Evolutionary conservation across 257 asterid genomes (phyloP).

Genomic region (Solanum dulcamara): DNA sequence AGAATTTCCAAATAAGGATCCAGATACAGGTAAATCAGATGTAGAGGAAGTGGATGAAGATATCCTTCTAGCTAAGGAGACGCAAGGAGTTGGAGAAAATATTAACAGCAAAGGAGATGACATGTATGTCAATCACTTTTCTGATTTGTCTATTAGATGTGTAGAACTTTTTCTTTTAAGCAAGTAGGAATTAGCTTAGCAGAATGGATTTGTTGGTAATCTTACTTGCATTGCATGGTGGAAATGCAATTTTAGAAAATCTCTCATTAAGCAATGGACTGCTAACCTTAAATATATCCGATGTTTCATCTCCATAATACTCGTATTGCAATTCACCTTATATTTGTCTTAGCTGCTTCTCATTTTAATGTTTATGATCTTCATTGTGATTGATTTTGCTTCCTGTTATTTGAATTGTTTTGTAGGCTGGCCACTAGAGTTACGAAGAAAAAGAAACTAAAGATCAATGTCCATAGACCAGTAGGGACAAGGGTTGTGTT

Average conservation of each 20-base stretch:
- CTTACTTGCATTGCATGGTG: not conserved
- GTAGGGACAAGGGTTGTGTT: conserved; percentile 87
- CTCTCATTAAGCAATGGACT: not conserved
- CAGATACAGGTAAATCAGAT: conserved; percentile 13
- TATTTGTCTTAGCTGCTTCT: not conserved
- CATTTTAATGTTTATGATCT: not conserved
- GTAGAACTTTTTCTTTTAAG: not conserved
- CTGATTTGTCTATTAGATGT: not conserved
- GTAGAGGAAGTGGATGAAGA: conserved; percentile 19
- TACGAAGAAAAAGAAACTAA: conserved; percentile 80
- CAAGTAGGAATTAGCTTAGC: not conserved
- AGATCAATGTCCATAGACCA: conserved; percentile 84
- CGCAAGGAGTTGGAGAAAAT: conserved; percentile 14
- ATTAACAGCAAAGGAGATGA: conserved; percentile 19
- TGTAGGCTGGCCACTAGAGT: conserved; percentile 59
- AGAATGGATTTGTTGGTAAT: not conserved
- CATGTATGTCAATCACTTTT: conserved; percentile 24
- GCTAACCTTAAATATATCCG: not conserved
- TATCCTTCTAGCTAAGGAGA: conserved; percentile 37
- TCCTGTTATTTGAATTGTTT: not conserved
- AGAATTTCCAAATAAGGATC: conserved; percentile 10
- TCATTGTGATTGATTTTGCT: not conserved
- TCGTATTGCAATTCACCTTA: not conserved
- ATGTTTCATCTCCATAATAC: not conserved
- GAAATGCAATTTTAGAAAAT: not conserved